These are phyloP conservation scores for Magnaporthiopsis incrustans DNA, from an alignment of 2,329 filamentous ascomycete genomes.

Conservation along the genomic window DNA sequence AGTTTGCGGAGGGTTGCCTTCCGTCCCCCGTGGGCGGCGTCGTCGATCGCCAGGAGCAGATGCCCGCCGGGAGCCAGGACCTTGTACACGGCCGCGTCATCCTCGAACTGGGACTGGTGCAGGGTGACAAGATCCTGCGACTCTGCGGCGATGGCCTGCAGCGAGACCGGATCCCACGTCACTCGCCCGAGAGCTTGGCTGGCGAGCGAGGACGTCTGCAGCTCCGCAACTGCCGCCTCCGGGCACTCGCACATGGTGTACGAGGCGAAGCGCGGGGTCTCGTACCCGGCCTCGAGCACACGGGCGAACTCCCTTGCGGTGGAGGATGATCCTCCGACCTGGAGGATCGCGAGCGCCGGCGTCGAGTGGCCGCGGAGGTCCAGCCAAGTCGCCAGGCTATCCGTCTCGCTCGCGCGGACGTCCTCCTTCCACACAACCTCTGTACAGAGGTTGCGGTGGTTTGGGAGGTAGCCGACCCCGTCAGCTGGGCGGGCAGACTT, in stretches of 20 bases:
- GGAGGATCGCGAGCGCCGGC: constrained; percentile 29
- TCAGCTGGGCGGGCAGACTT: constrained; percentile 22
- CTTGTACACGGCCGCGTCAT: not conserved
- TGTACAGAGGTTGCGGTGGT: constrained; percentile 40
- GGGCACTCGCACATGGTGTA: constrained; percentile 21
- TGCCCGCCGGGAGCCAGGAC: not conserved
- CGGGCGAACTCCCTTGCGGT: constrained; percentile 19
- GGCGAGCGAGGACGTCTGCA: not conserved
- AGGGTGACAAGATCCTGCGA: constrained; percentile 3
- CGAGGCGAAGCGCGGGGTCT: constrained; percentile 25
- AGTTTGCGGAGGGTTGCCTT: not conserved
- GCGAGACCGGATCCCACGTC: not conserved
- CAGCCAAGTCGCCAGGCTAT: constrained; percentile 20
- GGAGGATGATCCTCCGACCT: constrained; percentile 23
- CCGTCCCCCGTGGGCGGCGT: not conserved
- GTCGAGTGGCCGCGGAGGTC: constrained; percentile 29
- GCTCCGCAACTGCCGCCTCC: constrained; percentile 6
- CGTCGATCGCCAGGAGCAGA: not conserved
- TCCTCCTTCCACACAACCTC: constrained; percentile 40
- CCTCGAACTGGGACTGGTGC: not conserved
- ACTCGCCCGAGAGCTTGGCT: not conserved
- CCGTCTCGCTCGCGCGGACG: constrained; percentile 15
- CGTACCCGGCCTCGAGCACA: constrained; percentile 15
- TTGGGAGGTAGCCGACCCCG: constrained; percentile 33
- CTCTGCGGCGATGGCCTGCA: not conserved